phyloP scores from a whole-genome alignment of 768 basidiomycete species.

The Tremella yokohamensis region DNA sequence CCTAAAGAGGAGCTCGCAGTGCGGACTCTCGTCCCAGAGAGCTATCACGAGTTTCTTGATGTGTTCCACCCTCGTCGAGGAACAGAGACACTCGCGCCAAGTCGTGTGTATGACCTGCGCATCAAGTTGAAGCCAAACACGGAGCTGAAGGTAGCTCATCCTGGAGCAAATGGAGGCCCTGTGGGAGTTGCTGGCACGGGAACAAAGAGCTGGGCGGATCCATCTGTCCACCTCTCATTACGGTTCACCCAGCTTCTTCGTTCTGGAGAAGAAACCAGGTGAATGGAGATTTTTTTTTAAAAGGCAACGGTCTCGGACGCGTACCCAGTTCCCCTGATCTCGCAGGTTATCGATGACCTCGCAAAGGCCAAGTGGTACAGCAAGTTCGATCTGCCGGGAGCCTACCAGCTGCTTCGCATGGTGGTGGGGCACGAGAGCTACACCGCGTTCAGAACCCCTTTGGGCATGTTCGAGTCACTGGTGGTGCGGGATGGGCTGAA shows the following conservation, averaged over 20 bases:
- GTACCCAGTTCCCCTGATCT: constrained; percentile 28
- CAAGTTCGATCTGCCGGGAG: constrained; percentile 32
- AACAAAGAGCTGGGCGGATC: not conserved
- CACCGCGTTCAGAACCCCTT: constrained; percentile 47
- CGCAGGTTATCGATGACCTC: constrained; percentile 17
- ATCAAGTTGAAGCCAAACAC: constrained; percentile 6
- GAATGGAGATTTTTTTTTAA: constrained; percentile 11
- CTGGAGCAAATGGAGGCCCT: constrained; percentile 8
- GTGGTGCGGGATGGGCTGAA: constrained; percentile 37
- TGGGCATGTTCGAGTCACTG: constrained; percentile 21
- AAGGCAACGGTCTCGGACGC: constrained; percentile 17
- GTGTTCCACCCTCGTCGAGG: constrained; percentile 3
- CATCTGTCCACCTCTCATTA: not conserved
- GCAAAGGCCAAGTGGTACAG: constrained; percentile 21
- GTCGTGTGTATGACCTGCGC: constrained; percentile 11
- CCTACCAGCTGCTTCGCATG: constrained; percentile 37
- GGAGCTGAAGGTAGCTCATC: constrained; percentile 5
- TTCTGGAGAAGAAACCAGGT: constrained; percentile 1
- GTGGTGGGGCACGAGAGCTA: constrained; percentile 45
- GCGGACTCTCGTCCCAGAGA: not conserved
- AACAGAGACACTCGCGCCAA: constrained; percentile 13
- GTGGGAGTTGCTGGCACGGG: constrained; percentile 3
- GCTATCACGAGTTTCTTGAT: constrained; percentile 8
- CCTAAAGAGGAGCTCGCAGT: not conserved
- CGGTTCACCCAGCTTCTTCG: constrained; percentile 2